Percentiles rank a stretch among this genome's conserved stretches.
Evolutionary conservation across 2,329 filamentous ascomycete genomes (phyloP).

Genomic region (Ceratocystis albifundus): DNA sequence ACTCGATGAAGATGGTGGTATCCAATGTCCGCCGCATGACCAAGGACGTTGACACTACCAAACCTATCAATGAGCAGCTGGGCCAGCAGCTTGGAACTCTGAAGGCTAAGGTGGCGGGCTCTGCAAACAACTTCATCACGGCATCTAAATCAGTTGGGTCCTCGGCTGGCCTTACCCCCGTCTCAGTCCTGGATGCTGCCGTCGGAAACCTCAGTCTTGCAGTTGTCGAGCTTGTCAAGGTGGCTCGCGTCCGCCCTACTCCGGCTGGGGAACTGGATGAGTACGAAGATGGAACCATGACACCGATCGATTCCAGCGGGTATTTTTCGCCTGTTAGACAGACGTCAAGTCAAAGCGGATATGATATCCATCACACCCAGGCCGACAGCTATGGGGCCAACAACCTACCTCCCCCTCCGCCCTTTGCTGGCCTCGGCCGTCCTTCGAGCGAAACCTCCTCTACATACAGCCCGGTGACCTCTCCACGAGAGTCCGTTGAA

Average conservation of each 20-base stretch:
- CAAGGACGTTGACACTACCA: conserved; percentile 58
- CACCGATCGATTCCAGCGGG: conserved; percentile 54
- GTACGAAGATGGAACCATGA: conserved; percentile 56
- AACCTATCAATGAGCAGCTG: conserved; percentile 42
- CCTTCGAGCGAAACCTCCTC: conserved; percentile 58
- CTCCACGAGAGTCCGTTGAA: conserved; percentile 49
- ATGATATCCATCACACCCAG: conserved; percentile 19
- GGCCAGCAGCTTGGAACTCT: conserved; percentile 54
- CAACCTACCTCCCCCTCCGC: conserved; percentile 39
- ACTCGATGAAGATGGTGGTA: conserved; percentile 78
- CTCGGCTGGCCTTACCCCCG: conserved; percentile 72
- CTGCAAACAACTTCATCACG: conserved; percentile 91
- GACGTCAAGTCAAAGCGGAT: conserved; percentile 24
- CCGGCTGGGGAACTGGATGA: conserved; percentile 65
- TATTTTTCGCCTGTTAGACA: conserved; percentile 51
- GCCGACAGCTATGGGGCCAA: conserved; percentile 10
- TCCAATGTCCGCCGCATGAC: conserved; percentile 73
- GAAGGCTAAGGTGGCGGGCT: conserved; percentile 74
- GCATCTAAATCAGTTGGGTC: conserved; percentile 83
- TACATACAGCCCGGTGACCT: conserved; percentile 61
- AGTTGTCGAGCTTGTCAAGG: conserved; percentile 71
- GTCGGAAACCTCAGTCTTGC: conserved; percentile 80
- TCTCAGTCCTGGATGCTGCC: conserved; percentile 87
- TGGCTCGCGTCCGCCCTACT: conserved; percentile 71
- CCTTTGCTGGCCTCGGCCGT: conserved; percentile 48